A percentile compares a stretch with the other conserved stretches of the same genome.
Evolutionary conservation across 2,329 filamentous ascomycete species (phyloP).

Genomic region (Ophiostoma quercus): DNA sequence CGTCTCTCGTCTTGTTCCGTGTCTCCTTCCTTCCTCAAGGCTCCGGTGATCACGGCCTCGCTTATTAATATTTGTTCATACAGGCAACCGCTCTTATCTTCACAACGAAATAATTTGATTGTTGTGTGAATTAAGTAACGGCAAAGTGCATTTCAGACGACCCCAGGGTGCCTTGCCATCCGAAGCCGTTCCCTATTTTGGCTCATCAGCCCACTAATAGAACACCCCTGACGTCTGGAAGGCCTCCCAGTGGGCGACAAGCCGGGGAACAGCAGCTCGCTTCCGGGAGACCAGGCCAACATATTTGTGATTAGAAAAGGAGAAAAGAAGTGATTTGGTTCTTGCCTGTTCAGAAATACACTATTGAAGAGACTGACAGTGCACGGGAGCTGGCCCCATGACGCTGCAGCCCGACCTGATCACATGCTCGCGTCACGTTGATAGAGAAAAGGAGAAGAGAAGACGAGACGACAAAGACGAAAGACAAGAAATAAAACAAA

Average conservation of each 20-base stretch:
- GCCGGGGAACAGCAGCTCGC: background rate
- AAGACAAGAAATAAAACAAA: background rate
- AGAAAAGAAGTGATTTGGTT: no score
- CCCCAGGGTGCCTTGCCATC: background rate
- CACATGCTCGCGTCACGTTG: constrained; percentile 5
- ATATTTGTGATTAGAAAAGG: background rate
- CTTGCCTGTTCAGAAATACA: no score
- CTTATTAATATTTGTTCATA: background rate
- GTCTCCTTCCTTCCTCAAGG: background rate
- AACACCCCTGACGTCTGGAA: background rate
- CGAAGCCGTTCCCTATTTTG: background rate
- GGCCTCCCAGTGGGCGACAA: background rate
- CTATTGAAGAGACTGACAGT: background rate
- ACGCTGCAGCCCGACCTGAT: background rate
- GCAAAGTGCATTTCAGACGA: background rate
- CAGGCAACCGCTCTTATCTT: background rate
- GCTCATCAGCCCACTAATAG: background rate
- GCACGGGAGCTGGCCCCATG: background rate
- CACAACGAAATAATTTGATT: no score
- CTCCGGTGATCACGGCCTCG: background rate
- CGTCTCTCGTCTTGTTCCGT: background rate
- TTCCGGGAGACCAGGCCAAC: background rate
- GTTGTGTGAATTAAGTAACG: background rate
- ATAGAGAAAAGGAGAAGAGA: background rate
- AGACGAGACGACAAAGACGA: background rate